Percentiles rank a stretch among this genome's conserved stretches.
phyloP scores from a whole-genome alignment of 768 basidiomycete genomes.

The Boletus vermiculosoides region DNA sequence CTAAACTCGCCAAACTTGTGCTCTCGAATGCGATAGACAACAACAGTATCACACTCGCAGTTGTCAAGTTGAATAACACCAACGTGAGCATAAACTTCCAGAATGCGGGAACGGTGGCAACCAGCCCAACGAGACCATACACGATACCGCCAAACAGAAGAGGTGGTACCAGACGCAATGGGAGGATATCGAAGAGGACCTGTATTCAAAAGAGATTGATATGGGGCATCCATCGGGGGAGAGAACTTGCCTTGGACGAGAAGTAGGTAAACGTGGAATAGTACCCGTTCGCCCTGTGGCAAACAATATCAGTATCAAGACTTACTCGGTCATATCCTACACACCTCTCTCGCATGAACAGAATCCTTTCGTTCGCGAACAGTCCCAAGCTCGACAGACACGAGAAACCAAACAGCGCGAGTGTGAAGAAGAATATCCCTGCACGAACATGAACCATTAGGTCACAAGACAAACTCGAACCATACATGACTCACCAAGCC shows the following conservation, averaged over 20 bases:
- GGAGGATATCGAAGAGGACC: constrained; percentile 96
- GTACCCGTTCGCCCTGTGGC: constrained; percentile 86
- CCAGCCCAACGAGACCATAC: constrained; percentile 92
- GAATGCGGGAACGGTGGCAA: constrained; percentile 84
- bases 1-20: constrained; percentile 84
- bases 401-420: constrained; percentile 97
- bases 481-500: constrained; percentile 56
- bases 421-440: constrained; percentile 96
- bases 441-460: constrained; percentile 2
- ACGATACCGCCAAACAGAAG: constrained; percentile 95
- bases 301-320: background rate
- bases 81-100: constrained; percentile 99
- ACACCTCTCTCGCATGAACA: constrained; percentile 98
- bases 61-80: constrained; percentile 95
- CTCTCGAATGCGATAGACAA: constrained; percentile 87
- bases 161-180: constrained; percentile 91
- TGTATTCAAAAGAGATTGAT: constrained; percentile 26
- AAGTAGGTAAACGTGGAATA: constrained; percentile 98
- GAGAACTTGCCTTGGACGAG: constrained; percentile 69
- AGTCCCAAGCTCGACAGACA: constrained; percentile 90
- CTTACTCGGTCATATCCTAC: constrained; percentile 13
- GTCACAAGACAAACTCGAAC: background rate
- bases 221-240: background rate
- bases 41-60: constrained; percentile 87
- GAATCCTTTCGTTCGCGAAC: constrained; percentile 91